A percentile compares a stretch with the other conserved stretches of the same genome.
phyloP scores from a whole-genome alignment of 805 yeast species.

The Yamadazyma paraphyllophila region DNA sequence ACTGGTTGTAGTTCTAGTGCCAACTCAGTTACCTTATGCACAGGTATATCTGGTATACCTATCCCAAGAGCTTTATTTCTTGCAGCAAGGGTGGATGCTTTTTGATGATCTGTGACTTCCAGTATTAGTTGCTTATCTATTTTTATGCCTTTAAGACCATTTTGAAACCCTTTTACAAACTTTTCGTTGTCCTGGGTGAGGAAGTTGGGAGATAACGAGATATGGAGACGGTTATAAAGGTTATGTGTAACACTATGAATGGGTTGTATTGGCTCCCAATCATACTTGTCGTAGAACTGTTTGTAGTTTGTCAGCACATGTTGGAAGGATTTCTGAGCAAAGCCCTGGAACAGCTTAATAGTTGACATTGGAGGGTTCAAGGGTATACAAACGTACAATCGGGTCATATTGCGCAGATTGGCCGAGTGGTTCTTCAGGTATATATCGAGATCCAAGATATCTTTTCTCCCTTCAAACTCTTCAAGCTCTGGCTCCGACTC shows the following conservation, averaged over 20 bases:
- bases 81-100: neutral
- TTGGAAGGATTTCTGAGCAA: constrained; percentile 1
- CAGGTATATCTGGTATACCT: neutral
- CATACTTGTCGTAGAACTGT: constrained; percentile 1
- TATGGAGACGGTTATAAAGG: neutral
- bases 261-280: neutral
- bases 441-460: neutral
- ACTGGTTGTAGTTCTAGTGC: constrained; percentile 3
- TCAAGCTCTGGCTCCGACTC: neutral
- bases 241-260: neutral
- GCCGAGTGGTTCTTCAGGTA: constrained; percentile 12
- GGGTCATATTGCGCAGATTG: constrained; percentile 7
- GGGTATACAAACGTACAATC: constrained; percentile 6
- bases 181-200: neutral
- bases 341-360: neutral
- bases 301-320: constrained; percentile 5
- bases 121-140: neutral
- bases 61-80: neutral
- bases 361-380: constrained; percentile 3
- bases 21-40: neutral
- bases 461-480: no score
- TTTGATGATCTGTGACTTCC: neutral
- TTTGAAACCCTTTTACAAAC: neutral
- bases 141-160: neutral
- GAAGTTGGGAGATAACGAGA: neutral